phyloP scores from a whole-genome alignment of 106 monocot genomes.

The Dendrobium huoshanense region DNA sequence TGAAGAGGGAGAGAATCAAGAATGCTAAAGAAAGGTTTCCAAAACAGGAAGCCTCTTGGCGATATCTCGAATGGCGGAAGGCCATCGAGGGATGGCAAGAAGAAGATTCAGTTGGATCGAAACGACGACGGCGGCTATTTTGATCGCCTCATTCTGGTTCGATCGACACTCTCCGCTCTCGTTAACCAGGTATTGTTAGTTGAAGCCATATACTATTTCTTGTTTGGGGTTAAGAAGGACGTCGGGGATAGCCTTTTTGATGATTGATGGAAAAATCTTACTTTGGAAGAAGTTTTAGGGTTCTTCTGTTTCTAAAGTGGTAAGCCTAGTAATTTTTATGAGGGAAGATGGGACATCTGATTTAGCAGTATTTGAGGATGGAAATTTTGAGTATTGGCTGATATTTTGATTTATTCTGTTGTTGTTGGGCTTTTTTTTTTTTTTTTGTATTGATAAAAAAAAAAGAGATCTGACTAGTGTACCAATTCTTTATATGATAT shows the following conservation, averaged over 20 bases:
- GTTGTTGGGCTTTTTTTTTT: too few species aligned
- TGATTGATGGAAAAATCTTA: not conserved
- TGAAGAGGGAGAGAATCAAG: not conserved
- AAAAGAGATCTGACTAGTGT: too few species aligned
- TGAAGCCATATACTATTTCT: not conserved
- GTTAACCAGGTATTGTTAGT: constrained; percentile 11
- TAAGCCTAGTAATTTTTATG: too few species aligned
- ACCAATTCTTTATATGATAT: too few species aligned
- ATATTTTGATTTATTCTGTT: too few species aligned
- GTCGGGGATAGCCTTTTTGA: not conserved
- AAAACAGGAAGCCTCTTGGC: constrained; percentile 11
- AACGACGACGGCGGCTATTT: constrained; percentile 6
- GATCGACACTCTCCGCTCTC: constrained; percentile 20
- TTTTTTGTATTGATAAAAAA: too few species aligned
- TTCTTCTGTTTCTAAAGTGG: too few species aligned
- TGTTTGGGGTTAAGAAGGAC: not conserved
- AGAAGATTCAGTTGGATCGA: constrained; percentile 5
- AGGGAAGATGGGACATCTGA: too few species aligned
- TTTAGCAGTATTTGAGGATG: too few species aligned
- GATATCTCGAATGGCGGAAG: constrained; percentile 13
- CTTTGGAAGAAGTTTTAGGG: too few species aligned
- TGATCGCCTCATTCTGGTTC: constrained; percentile 31
- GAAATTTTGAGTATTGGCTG: too few species aligned
- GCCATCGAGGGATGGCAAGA: not conserved
- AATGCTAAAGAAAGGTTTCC: not conserved